Evolutionary conservation across 495 filamentous ascomycete species (phyloP).

Genomic region (Beverwykella pulmonaria): DNA sequence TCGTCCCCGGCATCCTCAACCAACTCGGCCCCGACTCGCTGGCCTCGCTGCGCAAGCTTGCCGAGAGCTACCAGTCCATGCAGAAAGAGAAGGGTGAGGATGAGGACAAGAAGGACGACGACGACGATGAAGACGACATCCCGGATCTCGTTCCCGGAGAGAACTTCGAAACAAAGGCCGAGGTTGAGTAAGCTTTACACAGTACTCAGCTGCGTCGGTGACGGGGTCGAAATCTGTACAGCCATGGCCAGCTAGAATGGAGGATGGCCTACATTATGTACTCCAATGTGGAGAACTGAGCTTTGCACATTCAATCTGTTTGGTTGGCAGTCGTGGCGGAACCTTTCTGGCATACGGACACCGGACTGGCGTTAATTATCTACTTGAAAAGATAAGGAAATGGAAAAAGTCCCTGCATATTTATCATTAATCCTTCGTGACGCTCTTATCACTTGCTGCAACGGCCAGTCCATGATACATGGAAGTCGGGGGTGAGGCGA

Average conservation of each 20-base stretch:
- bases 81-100: constrained; percentile 87
- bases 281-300: constrained; percentile 11
- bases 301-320: constrained; percentile 10
- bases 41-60: constrained; percentile 95
- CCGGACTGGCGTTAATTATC: constrained; percentile 34
- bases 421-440: background rate
- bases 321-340: constrained; percentile 26
- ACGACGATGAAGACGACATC: constrained; percentile 85
- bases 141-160: constrained; percentile 93
- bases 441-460: background rate
- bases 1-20: constrained; percentile 98
- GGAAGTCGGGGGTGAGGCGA: background rate
- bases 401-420: constrained; percentile 29
- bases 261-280: constrained; percentile 11
- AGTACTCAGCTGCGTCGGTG: background rate
- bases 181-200: constrained; percentile 70
- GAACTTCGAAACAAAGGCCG: constrained; percentile 86
- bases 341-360: constrained; percentile 25
- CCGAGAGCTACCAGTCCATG: constrained; percentile 99
- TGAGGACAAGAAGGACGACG: constrained; percentile 70
- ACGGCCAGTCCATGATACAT: background rate
- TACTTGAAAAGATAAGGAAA: constrained; percentile 31
- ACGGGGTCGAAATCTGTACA: background rate
- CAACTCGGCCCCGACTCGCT: constrained; percentile 97
- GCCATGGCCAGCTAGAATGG: background rate